Evolutionary conservation across 225 moss, liverwort and hornwort species (phyloP).

Genomic region (Marchantia polymorpha): DNA sequence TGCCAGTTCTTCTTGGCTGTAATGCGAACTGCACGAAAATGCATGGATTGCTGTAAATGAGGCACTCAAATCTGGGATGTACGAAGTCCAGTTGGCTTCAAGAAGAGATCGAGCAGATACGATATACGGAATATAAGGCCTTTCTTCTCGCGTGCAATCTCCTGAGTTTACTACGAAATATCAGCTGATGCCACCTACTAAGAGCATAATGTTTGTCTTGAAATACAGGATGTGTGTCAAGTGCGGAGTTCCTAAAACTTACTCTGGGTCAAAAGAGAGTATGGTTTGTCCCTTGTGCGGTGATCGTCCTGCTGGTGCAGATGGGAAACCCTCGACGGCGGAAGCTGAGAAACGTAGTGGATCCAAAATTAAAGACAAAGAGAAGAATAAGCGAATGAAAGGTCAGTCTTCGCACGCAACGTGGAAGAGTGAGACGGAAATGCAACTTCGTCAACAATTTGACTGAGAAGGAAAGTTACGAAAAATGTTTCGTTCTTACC

Average conservation of each 20-base stretch:
- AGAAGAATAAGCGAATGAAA: constrained; percentile 91
- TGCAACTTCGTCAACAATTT: constrained; percentile 96
- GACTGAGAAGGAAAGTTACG: constrained; percentile 29
- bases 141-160: too few species aligned
- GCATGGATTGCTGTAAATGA: too few species aligned
- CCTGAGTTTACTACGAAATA: too few species aligned
- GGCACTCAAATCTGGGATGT: too few species aligned
- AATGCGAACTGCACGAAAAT: too few species aligned
- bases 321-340: constrained; percentile 27
- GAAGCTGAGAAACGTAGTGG: constrained; percentile 64
- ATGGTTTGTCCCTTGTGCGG: constrained; percentile 71
- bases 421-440: constrained; percentile 98
- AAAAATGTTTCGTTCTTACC: neutral
- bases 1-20: too few species aligned
- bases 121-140: too few species aligned
- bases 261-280: constrained; percentile 54
- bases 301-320: constrained; percentile 48
- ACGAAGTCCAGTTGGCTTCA: too few species aligned
- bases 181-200: neutral
- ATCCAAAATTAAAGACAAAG: constrained; percentile 88
- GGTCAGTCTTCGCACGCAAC: constrained; percentile 90
- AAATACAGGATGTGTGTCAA: constrained; percentile 56
- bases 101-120: too few species aligned
- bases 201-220: neutral
- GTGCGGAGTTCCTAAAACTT: constrained; percentile 76